phyloP scores from a whole-genome alignment of 257 asterid species.

The Buddleja alternifolia region DNA sequence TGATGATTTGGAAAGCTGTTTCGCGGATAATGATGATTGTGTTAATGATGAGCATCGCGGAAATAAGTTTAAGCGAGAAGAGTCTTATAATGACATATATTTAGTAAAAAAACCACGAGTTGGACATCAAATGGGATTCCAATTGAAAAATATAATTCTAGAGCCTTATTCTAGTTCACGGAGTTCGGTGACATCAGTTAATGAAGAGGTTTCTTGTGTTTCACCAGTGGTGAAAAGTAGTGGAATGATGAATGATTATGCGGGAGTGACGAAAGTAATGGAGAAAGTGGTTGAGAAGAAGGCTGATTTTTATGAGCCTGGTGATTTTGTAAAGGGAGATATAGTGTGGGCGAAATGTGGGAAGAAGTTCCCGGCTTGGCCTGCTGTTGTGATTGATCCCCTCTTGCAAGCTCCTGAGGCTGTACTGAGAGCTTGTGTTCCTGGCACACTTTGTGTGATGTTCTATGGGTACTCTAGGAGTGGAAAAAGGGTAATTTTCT shows the following conservation, averaged over 20 bases:
- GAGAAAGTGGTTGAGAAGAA: constrained; percentile 48
- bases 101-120: constrained; percentile 46
- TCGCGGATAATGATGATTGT: constrained; percentile 34
- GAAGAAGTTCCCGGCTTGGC: constrained; percentile 91
- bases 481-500: constrained; percentile 72
- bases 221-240: constrained; percentile 45
- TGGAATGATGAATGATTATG: constrained; percentile 31
- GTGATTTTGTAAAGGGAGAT: constrained; percentile 71
- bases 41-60: constrained; percentile 27
- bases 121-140: constrained; percentile 35
- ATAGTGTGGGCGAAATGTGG: constrained; percentile 97
- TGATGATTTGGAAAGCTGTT: constrained; percentile 31
- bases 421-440: constrained; percentile 76
- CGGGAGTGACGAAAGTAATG: constrained; percentile 38
- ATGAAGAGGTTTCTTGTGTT: constrained; percentile 49
- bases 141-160: constrained; percentile 35
- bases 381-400: constrained; percentile 88
- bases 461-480: constrained; percentile 76
- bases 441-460: constrained; percentile 88
- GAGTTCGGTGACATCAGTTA: constrained; percentile 59
- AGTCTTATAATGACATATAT: constrained; percentile 33
- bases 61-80: constrained; percentile 52
- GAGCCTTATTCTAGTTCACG: constrained; percentile 50
- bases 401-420: constrained; percentile 73
- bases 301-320: constrained; percentile 57